Evolutionary conservation across 139 green algal genomes (phyloP).

Genomic region (Chlamydomonas sp.): DNA sequence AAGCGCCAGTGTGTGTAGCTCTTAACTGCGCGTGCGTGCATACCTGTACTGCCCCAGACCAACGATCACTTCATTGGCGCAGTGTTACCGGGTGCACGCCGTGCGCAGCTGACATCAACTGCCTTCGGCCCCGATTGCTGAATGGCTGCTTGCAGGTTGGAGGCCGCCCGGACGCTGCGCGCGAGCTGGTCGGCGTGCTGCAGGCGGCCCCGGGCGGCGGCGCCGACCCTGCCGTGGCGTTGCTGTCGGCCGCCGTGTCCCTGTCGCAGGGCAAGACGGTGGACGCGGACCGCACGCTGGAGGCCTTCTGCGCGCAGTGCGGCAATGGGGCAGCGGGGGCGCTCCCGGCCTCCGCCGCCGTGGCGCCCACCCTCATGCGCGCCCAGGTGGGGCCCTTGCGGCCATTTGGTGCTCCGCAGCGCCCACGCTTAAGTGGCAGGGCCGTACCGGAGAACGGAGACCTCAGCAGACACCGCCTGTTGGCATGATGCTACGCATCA

Average conservation of each 20-base stretch:
- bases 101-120: too few relatives aligned
- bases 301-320: constrained; percentile 18
- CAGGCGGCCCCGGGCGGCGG: constrained; percentile 2
- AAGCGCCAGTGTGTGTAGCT: too few relatives aligned
- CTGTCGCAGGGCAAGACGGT: constrained; percentile 50
- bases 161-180: constrained; percentile 67
- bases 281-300: constrained; percentile 71
- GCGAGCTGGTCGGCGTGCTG: constrained; percentile 54
- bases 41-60: too few relatives aligned
- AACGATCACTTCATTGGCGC: too few relatives aligned
- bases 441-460: too few relatives aligned
- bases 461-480: too few relatives aligned
- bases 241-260: constrained; percentile 77
- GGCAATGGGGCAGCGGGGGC: not conserved
- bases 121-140: too few relatives aligned
- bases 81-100: too few relatives aligned
- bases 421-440: not conserved
- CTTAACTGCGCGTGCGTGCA: too few relatives aligned
- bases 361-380: constrained; percentile 60
- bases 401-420: not conserved
- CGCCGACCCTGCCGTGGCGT: constrained; percentile 27
- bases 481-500: too few relatives aligned
- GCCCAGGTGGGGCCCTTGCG: constrained; percentile 68
- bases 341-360: constrained; percentile 25
- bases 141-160: not conserved